A percentile compares a stretch with the other conserved stretches of the same genome.
These are phyloP conservation scores for Saturnispora zaruensis DNA, from an alignment of 805 yeast species.

Conservation along the genomic window DNA sequence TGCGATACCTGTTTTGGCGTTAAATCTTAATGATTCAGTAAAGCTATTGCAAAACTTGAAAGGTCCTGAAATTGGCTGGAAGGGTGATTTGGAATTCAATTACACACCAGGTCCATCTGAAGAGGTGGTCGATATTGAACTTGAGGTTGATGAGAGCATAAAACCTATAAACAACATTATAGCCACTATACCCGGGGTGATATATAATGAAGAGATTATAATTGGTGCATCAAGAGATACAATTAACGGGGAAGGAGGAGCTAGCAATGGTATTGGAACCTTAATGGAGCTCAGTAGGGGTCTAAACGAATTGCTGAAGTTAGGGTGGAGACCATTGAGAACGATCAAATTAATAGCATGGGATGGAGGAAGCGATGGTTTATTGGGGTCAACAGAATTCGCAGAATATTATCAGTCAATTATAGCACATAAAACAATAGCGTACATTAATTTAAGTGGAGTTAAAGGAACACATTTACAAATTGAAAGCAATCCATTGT, in stretches of 20 bases:
- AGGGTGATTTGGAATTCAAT: slow-evolving; percentile 35
- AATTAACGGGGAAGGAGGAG: slow-evolving; percentile 43
- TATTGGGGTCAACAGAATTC: slow-evolving; percentile 47
- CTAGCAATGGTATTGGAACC: slow-evolving; percentile 42
- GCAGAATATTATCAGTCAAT: slow-evolving; percentile 40
- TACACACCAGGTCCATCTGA: slow-evolving; percentile 42
- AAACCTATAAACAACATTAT: slow-evolving; percentile 41
- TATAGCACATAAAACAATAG: slow-evolving; percentile 37
- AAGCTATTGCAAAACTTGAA: slow-evolving; percentile 34
- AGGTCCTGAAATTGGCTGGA: slow-evolving; percentile 32
- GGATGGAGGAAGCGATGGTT: slow-evolving; percentile 42
- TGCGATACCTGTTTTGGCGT: slow-evolving; percentile 45
- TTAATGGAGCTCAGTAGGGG: slow-evolving; percentile 47
- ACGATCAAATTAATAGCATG: slow-evolving; percentile 33
- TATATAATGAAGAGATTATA: slow-evolving; percentile 42
- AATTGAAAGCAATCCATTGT: slow-evolving; percentile 49
- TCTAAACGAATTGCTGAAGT: slow-evolving; percentile 33
- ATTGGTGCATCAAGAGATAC: slow-evolving; percentile 51
- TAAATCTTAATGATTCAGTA: slow-evolving; percentile 35
- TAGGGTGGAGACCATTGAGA: slow-evolving; percentile 39
- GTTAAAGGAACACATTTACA: slow-evolving; percentile 43
- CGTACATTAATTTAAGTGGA: slow-evolving; percentile 46
- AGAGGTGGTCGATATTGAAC: slow-evolving; percentile 31
- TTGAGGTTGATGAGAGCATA: slow-evolving; percentile 34
- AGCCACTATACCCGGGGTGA: slow-evolving; percentile 49